A percentile compares a stretch with the other conserved stretches of the same genome.
phyloP scores from a whole-genome alignment of 495 filamentous ascomycete genomes.

The Xylaria longipes region DNA sequence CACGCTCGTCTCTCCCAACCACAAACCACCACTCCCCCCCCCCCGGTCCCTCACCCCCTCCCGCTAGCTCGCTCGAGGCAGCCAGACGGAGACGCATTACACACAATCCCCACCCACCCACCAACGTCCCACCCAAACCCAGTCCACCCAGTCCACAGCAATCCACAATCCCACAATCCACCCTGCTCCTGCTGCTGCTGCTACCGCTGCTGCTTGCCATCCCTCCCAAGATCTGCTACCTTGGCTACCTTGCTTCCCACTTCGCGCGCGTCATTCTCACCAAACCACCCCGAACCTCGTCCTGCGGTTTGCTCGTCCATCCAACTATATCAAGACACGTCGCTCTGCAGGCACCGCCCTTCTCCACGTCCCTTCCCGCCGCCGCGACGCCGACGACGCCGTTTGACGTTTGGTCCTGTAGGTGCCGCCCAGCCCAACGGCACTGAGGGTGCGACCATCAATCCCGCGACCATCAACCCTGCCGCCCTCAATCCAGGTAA shows the following conservation, averaged over 20 bases:
- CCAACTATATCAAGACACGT: constrained; percentile 66
- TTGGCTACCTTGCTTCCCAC: constrained; percentile 27
- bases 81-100: constrained; percentile 24
- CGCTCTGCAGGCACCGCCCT: constrained; percentile 53
- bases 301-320: constrained; percentile 40
- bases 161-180: not conserved
- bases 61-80: constrained; percentile 23
- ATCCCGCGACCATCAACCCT: constrained; percentile 61
- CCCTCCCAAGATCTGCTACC: constrained; percentile 42
- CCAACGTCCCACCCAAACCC: not conserved
- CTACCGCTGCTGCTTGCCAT: not conserved
- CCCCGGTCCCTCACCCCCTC: constrained; percentile 11
- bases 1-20: constrained; percentile 1
- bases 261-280: constrained; percentile 54
- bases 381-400: constrained; percentile 34
- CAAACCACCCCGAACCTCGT: constrained; percentile 35
- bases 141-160: constrained; percentile 10
- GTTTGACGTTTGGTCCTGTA: constrained; percentile 30
- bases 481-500: constrained; percentile 61
- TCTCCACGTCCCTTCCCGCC: constrained; percentile 44
- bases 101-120: constrained; percentile 10
- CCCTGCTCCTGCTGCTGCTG: constrained; percentile 1
- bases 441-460: constrained; percentile 64
- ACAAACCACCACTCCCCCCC: not conserved
- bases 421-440: constrained; percentile 58